Evolutionary conservation across 2,329 filamentous ascomycete genomes (phyloP).

Genomic region (Escovopsis weberi): DNA sequence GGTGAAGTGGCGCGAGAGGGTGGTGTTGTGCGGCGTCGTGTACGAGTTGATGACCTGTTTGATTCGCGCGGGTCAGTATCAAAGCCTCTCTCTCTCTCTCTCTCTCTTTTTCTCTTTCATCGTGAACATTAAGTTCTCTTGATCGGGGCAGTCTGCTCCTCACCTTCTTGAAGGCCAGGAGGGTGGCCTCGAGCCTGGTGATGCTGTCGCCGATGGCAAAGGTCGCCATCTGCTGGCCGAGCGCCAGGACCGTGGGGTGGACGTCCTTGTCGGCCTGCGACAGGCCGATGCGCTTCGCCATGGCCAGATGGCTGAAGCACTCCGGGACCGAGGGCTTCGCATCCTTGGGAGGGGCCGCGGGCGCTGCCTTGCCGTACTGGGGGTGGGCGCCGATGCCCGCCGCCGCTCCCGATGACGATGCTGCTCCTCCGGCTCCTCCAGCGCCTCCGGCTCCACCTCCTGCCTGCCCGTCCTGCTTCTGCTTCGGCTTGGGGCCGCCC

Average conservation of each 20-base stretch:
- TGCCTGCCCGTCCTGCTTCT: constrained; percentile 29
- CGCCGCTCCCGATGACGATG: no score
- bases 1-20: constrained; percentile 79
- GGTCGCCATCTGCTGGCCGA: constrained; percentile 81
- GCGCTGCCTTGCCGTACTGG: constrained; percentile 20
- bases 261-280: constrained; percentile 58
- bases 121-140: no score
- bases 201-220: constrained; percentile 85
- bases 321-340: constrained; percentile 48
- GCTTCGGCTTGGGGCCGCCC: constrained; percentile 33
- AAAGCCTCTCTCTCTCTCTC: no score
- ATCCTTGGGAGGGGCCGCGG: constrained; percentile 29
- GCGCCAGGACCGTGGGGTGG: constrained; percentile 68
- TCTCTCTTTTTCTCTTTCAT: no score
- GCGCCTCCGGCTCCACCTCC: constrained; percentile 6
- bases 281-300: constrained; percentile 41
- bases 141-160: no score
- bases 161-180: constrained; percentile 81
- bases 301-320: constrained; percentile 72
- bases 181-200: constrained; percentile 71
- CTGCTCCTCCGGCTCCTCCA: not conserved
- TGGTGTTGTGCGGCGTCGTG: constrained; percentile 69
- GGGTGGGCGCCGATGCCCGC: constrained; percentile 1
- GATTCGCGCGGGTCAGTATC: not conserved
- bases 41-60: constrained; percentile 79